phyloP scores from a whole-genome alignment of 345 rosid genomes.

The Fremontodendron californicum region DNA sequence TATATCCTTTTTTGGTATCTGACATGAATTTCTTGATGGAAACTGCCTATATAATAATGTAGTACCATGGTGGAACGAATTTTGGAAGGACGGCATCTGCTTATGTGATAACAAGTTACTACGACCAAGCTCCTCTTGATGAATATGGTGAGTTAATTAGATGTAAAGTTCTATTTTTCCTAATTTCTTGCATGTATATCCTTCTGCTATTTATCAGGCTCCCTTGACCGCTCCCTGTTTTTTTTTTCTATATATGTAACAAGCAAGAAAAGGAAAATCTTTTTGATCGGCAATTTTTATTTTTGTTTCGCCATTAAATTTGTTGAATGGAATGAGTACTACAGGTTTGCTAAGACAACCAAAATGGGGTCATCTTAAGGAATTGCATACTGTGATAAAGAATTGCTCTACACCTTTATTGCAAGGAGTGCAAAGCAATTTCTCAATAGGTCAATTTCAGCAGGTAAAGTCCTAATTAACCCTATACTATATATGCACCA shows the following conservation, averaged over 20 bases:
- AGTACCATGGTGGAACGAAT: slow-evolving; percentile 98
- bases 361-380: slow-evolving; percentile 81
- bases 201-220: too few relatives aligned
- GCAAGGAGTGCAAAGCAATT: slow-evolving; percentile 41
- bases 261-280: too few relatives aligned
- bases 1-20: too few relatives aligned
- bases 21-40: neutral
- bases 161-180: neutral
- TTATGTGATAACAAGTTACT: slow-evolving; percentile 62
- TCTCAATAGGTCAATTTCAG: slow-evolving; percentile 64
- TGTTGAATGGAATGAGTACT: neutral
- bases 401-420: slow-evolving; percentile 47
- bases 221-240: too few relatives aligned
- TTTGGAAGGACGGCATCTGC: slow-evolving; percentile 79
- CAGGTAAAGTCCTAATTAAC: slow-evolving; percentile 30
- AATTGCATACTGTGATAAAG: slow-evolving; percentile 63
- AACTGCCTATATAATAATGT: neutral
- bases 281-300: too few relatives aligned
- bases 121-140: slow-evolving; percentile 88
- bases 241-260: too few relatives aligned
- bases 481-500: too few relatives aligned
- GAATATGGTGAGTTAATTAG: slow-evolving; percentile 60
- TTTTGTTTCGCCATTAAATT: too few relatives aligned
- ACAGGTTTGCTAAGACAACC: slow-evolving; percentile 75
- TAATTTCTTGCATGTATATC: too few relatives aligned